Evolutionary conservation across 768 basidiomycete species (phyloP), one percentile per base, ranked within the genome.

Genomic region (Lentinula lateritia): DNA sequence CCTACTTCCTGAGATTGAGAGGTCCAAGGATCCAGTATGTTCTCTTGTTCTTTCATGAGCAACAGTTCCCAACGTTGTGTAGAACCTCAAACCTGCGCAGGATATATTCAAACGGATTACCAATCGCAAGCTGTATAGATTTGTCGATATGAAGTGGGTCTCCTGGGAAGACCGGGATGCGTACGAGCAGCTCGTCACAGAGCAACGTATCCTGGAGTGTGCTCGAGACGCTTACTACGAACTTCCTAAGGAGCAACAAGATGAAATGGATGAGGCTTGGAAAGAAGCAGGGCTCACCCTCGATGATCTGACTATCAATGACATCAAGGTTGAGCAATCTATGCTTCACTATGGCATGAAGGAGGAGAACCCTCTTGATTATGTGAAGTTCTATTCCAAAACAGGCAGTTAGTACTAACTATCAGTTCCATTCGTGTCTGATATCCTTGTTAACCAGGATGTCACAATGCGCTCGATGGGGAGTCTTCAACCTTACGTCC

Each of bases 291-390:
- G 58, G 20, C 55, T 55, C 6, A 66, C 71, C 10, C 72, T 78
- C 39, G 65, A 67, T 4, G 71, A 72, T 8, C 73, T 89, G 10
- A 68, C 63, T 15, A 71, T 73, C 0, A 69, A 77, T 5, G 81
- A 90, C 58, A 76, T 93, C 35, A 82, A 88, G 43, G 88, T 93
- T 20, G 82, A 86, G 54, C 75, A 85, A 13, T 71, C 84, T 1
- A 66, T 70, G n/a, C 78, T 93, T 79, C 92, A 93, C 68, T 88
- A 89, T 66, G 92, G 92, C 3, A 90, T 88, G 84, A 76, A 81
- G 64, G 82, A 84, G 48, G 71, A 75, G 63, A 90, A 90, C 66
- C 92, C 92, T 1, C 68, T 93, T 50, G 80, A 87, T 50, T 78
- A 73, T 15, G 83, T 92, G 58, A 83, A 79, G 68, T 94, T 93